Evolutionary conservation across 2,329 filamentous ascomycete genomes (phyloP).

Genomic region (Aspergillus ibericus): DNA sequence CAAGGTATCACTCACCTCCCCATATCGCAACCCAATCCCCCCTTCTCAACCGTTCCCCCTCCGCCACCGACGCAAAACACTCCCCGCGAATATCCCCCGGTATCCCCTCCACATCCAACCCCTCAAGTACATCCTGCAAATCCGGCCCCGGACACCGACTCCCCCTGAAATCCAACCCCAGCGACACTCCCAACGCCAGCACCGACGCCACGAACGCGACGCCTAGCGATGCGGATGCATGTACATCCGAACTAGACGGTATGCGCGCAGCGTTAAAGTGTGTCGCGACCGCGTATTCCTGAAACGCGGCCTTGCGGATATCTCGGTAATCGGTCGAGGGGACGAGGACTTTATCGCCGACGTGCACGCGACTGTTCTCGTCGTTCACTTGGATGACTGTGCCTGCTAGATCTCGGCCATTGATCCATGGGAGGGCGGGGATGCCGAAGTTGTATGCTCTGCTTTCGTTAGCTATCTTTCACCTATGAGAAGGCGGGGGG

Average conservation of each 20-base stretch:
- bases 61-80: constrained; percentile 57
- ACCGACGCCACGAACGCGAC: constrained; percentile 71
- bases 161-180: constrained; percentile 63
- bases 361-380: constrained; percentile 51
- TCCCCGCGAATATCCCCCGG: constrained; percentile 64
- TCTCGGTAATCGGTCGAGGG: constrained; percentile 75
- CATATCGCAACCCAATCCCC: constrained; percentile 74
- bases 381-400: constrained; percentile 54
- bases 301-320: constrained; percentile 68
- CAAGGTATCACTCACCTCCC: constrained; percentile 56
- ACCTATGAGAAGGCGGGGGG: background rate
- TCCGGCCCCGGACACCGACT: constrained; percentile 57
- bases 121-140: constrained; percentile 53
- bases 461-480: background rate
- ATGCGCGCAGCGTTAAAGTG: constrained; percentile 66
- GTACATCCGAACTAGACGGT: constrained; percentile 53
- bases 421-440: constrained; percentile 66
- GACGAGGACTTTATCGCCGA: constrained; percentile 61
- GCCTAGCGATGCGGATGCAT: constrained; percentile 63
- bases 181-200: constrained; percentile 66
- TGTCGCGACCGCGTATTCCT: constrained; percentile 66
- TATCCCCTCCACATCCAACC: constrained; percentile 49
- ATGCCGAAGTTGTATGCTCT: constrained; percentile 72
- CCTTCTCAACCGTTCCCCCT: constrained; percentile 54
- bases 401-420: constrained; percentile 69